A percentile compares a stretch with the other conserved stretches of the same genome.
Evolutionary conservation across 164 flowering plant species (phyloP).

Genomic region (Stephania cephalantha): DNA sequence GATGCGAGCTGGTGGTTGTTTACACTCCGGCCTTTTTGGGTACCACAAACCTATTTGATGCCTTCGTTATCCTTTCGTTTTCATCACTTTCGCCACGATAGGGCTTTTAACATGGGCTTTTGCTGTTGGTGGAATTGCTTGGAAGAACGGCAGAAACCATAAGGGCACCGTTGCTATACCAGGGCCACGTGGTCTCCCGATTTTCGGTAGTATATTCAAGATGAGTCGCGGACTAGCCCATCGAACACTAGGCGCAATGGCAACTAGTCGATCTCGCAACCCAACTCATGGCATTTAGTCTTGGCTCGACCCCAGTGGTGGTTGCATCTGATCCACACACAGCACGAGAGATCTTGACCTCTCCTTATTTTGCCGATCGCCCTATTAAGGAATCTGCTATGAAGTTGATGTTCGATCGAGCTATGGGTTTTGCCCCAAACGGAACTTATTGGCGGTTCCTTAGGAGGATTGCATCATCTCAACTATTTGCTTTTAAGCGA

Average conservation of each 20-base stretch:
- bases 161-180: slow-evolving; percentile 39
- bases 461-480: slow-evolving; percentile 51
- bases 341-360: slow-evolving; percentile 56
- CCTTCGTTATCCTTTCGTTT: slow-evolving; percentile 23
- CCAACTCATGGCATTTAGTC: slow-evolving; percentile 64
- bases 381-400: slow-evolving; percentile 65
- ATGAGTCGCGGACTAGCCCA: slow-evolving; percentile 52
- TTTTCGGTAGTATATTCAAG: slow-evolving; percentile 46
- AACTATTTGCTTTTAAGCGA: slow-evolving; percentile 50
- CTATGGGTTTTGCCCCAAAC: slow-evolving; percentile 76
- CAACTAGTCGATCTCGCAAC: slow-evolving; percentile 17
- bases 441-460: slow-evolving; percentile 73
- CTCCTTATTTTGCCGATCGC: slow-evolving; percentile 59
- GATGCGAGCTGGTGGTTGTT: slow-evolving; percentile 51
- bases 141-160: slow-evolving; percentile 49
- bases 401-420: slow-evolving; percentile 58
- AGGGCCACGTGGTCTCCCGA: slow-evolving; percentile 55
- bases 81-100: slow-evolving; percentile 12
- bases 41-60: slow-evolving; percentile 21
- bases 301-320: slow-evolving; percentile 57
- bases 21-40: slow-evolving; percentile 47
- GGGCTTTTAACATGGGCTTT: slow-evolving; percentile 43
- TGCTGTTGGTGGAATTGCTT: slow-evolving; percentile 51
- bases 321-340: slow-evolving; percentile 50
- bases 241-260: slow-evolving; percentile 46